Conservation (phyloP, 2,329 filamentous ascomycete genomes). For the Penicillium brevicompactum region DNA sequence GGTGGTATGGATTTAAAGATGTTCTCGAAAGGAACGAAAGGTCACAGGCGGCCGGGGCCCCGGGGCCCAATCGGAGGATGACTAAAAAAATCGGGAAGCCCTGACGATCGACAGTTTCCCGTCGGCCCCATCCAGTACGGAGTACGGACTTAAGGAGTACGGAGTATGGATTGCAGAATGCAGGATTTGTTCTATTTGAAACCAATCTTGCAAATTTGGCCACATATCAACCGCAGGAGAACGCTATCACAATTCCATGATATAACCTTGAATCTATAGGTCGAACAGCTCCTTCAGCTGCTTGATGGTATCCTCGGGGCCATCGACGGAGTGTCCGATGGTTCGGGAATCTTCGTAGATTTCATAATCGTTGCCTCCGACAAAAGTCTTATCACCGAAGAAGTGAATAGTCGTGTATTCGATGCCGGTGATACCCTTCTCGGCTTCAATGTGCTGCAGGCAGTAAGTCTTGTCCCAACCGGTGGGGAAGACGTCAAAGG, state of each 20-base stretch:
- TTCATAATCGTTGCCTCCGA: conserved; percentile 94
- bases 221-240: conserved; percentile 14
- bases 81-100: conserved; percentile 5
- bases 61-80: conserved; percentile 5
- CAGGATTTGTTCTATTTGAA: conserved; percentile 1
- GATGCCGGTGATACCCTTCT: conserved; percentile 65
- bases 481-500: conserved; percentile 93
- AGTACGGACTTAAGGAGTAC: background rate
- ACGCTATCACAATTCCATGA: conserved; percentile 19
- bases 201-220: background rate
- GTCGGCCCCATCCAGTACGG: background rate
- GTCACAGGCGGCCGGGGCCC: background rate
- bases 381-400: conserved; percentile 93
- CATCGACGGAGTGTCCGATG: conserved; percentile 79
- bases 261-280: conserved; percentile 46
- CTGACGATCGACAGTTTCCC: conserved; percentile 1
- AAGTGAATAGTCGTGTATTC: conserved; percentile 90
- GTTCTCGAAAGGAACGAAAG: background rate
- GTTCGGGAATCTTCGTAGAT: conserved; percentile 83
- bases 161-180: background rate
- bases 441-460: conserved; percentile 79
- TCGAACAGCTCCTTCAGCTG: conserved; percentile 80
- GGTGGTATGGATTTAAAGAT: background rate
- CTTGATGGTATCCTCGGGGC: conserved; percentile 78
- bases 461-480: conserved; percentile 99